Evolutionary conservation across 176 grass and related monocot species (phyloP), one percentile per base, ranked within the genome.

Genomic region (Carex kokanica): DNA sequence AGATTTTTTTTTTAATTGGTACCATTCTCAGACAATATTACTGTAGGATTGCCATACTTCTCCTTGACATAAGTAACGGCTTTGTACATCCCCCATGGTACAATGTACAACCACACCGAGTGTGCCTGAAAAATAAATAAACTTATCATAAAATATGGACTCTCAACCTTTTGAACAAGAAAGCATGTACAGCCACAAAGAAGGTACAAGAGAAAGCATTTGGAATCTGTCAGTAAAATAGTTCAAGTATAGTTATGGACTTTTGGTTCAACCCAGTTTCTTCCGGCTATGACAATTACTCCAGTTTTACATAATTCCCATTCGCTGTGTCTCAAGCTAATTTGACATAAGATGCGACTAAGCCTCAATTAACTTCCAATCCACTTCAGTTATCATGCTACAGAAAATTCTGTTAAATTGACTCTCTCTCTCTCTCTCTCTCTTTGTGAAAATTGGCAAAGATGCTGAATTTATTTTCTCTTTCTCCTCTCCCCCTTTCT

Each of bases 61-160:
- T 92, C 88, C 66, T 97, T 97, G 13, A 94, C 88, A 83, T 94
- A 92, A 5, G 88, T 86, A 23, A 97, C 78, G 8, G 94, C 94
- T 49, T 92, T 97, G 85, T 97, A 97, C 45, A 97, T 86, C 3
- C 94, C 94, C 94, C 92, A 94, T 11, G 92, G 92, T 67, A 97
- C 92, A 47, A 92, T 90, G 49, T 97, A 97, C 27, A 97, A 80
- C 94, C 94, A 94, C 0, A 86, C 51, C 0, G 94, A 97, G 83
- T 92, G 18, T 0, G 84, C 92, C 90, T 97, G 88, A 36, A 80
- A 16, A 66, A 9, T 75, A 54, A 31, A 81, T 9, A 58, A 59
- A 77, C 88, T 87, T 51, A 17, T 40, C 60, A 20, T 2, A 38
- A 54, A 27, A 59, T 80, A 0, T 80, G 11, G 15, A 60, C 15